These are phyloP conservation scores for Botrytis squamosa DNA, from an alignment of 2,329 filamentous ascomycete species.

Conservation along the genomic window DNA sequence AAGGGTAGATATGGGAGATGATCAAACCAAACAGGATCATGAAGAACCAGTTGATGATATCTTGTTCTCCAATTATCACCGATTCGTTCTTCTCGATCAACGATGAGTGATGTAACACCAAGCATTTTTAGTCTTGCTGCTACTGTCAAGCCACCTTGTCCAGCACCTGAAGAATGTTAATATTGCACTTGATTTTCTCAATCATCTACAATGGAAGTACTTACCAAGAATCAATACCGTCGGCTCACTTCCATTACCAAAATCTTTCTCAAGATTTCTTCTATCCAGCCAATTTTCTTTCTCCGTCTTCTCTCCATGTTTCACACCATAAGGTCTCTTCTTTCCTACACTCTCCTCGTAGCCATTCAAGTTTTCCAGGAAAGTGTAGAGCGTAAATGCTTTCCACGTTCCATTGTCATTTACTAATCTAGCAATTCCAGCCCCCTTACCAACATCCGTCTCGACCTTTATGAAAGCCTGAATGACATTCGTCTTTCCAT, in stretches of 20 bases:
- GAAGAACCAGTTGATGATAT: constrained; percentile 65
- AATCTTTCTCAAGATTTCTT: constrained; percentile 49
- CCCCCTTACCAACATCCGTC: constrained; percentile 53
- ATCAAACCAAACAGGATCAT: constrained; percentile 61
- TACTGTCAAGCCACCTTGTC: constrained; percentile 57
- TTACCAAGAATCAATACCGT: constrained; percentile 60
- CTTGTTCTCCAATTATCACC: constrained; percentile 65
- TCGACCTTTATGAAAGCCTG: constrained; percentile 56
- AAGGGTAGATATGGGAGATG: constrained; percentile 65
- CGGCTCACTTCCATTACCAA: constrained; percentile 44
- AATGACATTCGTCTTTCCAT: constrained; percentile 47
- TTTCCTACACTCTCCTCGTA: constrained; percentile 50
- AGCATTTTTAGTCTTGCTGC: constrained; percentile 61
- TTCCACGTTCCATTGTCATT: constrained; percentile 51
- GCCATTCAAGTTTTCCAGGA: constrained; percentile 53
- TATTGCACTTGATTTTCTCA: constrained; percentile 42
- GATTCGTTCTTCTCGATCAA: constrained; percentile 57
- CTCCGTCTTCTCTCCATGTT: constrained; percentile 52
- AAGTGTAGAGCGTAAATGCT: constrained; percentile 63
- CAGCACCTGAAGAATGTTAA: constrained; percentile 52
- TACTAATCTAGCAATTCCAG: constrained; percentile 55
- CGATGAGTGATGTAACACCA: constrained; percentile 52
- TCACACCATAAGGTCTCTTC: constrained; percentile 54
- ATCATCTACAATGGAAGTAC: constrained; percentile 23
- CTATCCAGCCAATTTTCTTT: constrained; percentile 61